phyloP scores from a whole-genome alignment of 106 monocot species.

The Apostasia ramifera region DNA sequence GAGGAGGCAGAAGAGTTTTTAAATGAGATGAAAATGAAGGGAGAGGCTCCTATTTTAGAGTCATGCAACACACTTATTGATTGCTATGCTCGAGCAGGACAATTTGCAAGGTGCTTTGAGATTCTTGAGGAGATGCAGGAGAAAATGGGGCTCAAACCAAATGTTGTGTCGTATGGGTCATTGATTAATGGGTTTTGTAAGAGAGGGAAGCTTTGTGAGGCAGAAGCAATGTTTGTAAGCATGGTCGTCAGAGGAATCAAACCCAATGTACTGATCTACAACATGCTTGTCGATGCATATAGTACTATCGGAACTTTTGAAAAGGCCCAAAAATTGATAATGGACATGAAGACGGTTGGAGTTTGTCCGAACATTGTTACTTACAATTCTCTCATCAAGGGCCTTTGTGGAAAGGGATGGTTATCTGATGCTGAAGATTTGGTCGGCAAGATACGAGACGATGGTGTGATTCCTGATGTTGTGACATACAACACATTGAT shows the following conservation, averaged over 20 bases:
- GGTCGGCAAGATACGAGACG: slow-evolving; percentile 14
- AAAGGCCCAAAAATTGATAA: slow-evolving; percentile 3
- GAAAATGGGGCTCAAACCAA: slow-evolving; percentile 13
- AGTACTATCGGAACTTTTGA: slow-evolving; percentile 1
- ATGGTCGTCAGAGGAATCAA: slow-evolving; percentile 6
- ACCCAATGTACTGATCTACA: slow-evolving; percentile 23
- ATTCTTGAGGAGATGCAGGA: slow-evolving; percentile 21
- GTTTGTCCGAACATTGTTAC: slow-evolving; percentile 11
- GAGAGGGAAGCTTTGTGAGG: slow-evolving; percentile 13
- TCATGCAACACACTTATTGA: slow-evolving; percentile 63
- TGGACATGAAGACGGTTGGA: slow-evolving; percentile 10
- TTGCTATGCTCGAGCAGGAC: slow-evolving; percentile 25
- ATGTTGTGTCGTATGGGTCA: slow-evolving; percentile 15
- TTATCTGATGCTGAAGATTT: slow-evolving; percentile 42
- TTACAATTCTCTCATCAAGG: slow-evolving; percentile 54
- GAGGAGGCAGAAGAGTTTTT: slow-evolving; percentile 38
- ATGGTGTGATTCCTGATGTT: slow-evolving; percentile 49
- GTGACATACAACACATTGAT: slow-evolving; percentile 66
- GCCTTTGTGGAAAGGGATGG: slow-evolving; percentile 27
- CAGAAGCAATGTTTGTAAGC: slow-evolving; percentile 12
- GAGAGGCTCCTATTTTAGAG: slow-evolving; percentile 30
- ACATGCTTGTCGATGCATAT: slow-evolving; percentile 26
- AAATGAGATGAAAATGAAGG: slow-evolving; percentile 33
- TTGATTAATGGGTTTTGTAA: slow-evolving; percentile 19
- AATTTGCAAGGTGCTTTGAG: slow-evolving; percentile 14